Evolutionary conservation across 164 flowering plant genomes (phyloP), one percentile per base, ranked within the genome.

Genomic region (Malania oleifera): DNA sequence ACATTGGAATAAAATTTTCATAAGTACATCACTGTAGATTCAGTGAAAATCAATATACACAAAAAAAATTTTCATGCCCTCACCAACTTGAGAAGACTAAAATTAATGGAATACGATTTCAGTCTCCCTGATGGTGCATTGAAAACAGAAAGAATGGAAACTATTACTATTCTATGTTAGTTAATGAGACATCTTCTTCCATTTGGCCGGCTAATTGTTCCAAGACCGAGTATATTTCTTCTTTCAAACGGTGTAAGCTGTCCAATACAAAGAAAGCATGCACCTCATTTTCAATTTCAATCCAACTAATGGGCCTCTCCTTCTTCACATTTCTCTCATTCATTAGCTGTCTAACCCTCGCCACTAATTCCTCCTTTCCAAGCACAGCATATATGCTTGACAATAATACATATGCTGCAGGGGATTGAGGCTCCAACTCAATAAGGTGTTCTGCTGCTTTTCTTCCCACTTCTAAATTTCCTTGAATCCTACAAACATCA

Each of bases 241-340:
- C 78, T 54, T 68, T 72, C 54, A 57, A 22, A 39, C 77, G 77
- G 37, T 85, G 82, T 47, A 41, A 70, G 23, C 43, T 69, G 68
- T 79, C 83, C 56, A 77, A 62, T 31, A 59, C 72, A 19, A 45
- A 61, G 63, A 77, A 76, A 31, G 81, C 29, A 45, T 79, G 80
- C 23, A 79, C 55, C 48, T 63, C 75, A 53, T 62, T 61, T 25
- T 80, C 80, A 49, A 69, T 65, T 44, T 81, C 84, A 62, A 81
- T 63, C 89, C 89, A 87, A 70, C 89, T 82, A 66, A 78, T 25
- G 0, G 73, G 84, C 55, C 45, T 66, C 29, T 77, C 83, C 61
- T 87, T 83, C 43, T 38, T 79, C 24, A 73, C 64, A 47, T 56
- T 56, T 62, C 80, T 80, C 49, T 67, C 70, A 44, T 77, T 63